A percentile compares a stretch with the other conserved stretches of the same genome.
Conservation (phyloP, 2,329 filamentous ascomycete genomes). For the Orbilia quercus region DNA sequence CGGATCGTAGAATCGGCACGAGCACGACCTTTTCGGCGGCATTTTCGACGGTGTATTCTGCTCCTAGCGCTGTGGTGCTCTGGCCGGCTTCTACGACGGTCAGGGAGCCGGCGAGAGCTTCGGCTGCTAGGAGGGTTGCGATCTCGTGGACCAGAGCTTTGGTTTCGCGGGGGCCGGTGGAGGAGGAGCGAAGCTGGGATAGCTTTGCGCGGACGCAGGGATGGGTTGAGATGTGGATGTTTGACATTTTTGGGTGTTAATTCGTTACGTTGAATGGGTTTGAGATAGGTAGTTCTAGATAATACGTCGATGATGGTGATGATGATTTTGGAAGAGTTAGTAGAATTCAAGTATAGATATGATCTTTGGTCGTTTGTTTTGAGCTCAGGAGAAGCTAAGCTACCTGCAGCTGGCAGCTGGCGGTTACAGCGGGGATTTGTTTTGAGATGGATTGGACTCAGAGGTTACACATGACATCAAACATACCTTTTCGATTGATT, state of each 20-base stretch:
- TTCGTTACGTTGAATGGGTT: not conserved
- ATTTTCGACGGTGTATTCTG: slow-evolving; percentile 53
- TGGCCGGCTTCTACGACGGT: slow-evolving; percentile 70
- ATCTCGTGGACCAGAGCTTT: slow-evolving; percentile 88
- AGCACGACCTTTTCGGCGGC: slow-evolving; percentile 76
- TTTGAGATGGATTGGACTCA: slow-evolving; percentile 33
- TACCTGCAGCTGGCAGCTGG: slow-evolving; percentile 12
- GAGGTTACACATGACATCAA: slow-evolving; percentile 43
- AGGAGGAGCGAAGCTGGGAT: slow-evolving; percentile 82
- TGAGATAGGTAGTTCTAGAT: slow-evolving; percentile 66
- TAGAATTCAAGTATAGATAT: too few relatives aligned
- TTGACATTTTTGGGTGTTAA: slow-evolving; percentile 61
- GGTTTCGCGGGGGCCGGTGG: slow-evolving; percentile 77
- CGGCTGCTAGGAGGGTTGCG: slow-evolving; percentile 80
- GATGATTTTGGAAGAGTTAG: too few relatives aligned
- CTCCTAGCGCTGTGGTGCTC: slow-evolving; percentile 80
- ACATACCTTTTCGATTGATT: slow-evolving; percentile 14
- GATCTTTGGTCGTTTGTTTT: slow-evolving; percentile 2
- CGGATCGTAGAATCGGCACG: slow-evolving; percentile 91
- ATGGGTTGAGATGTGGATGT: slow-evolving; percentile 81
- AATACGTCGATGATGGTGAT: slow-evolving; percentile 55
- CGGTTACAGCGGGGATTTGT: slow-evolving; percentile 35
- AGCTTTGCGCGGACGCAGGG: slow-evolving; percentile 90
- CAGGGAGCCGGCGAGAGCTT: slow-evolving; percentile 77
- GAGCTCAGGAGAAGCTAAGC: slow-evolving; percentile 6